A percentile compares a stretch with the other conserved stretches of the same genome.
Evolutionary conservation across 2,329 filamentous ascomycete species (phyloP).

Genomic region (Neopestalotiopsis sp.): DNA sequence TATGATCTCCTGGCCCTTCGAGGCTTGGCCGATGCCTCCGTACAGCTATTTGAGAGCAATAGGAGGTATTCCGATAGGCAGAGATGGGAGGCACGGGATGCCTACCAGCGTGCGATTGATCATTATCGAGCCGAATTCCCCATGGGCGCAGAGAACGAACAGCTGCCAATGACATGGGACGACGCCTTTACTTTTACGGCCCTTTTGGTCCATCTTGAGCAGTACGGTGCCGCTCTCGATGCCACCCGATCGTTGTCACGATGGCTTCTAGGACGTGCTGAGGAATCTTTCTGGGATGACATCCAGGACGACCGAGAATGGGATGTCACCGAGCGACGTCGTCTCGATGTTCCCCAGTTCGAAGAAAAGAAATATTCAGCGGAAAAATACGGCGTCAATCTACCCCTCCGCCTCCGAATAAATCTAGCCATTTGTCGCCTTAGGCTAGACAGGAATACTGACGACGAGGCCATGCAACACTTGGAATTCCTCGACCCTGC

Average conservation of each 20-base stretch:
- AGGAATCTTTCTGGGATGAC: conserved; percentile 79
- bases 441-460: conserved; percentile 64
- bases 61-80: conserved; percentile 43
- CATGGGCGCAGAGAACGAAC: conserved; percentile 34
- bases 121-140: conserved; percentile 38
- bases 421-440: conserved; percentile 87
- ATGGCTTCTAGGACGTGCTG: conserved; percentile 79
- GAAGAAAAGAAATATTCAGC: conserved; percentile 55
- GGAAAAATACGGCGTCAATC: conserved; percentile 70
- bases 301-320: conserved; percentile 85
- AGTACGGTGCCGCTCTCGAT: conserved; percentile 68
- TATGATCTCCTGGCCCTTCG: conserved; percentile 60
- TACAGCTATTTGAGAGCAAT: conserved; percentile 50
- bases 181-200: conserved; percentile 87
- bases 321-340: conserved; percentile 75
- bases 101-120: conserved; percentile 54
- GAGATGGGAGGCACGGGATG: conserved; percentile 44
- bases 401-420: conserved; percentile 82
- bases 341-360: conserved; percentile 67
- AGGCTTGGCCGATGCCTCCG: conserved; percentile 61
- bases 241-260: conserved; percentile 76
- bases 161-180: conserved; percentile 67
- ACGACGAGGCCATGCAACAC: conserved; percentile 79
- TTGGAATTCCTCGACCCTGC: conserved; percentile 73
- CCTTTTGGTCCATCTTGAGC: conserved; percentile 69